These are phyloP conservation scores for Pharus latifolius DNA, from an alignment of 176 grass and related monocot genomes.

Conservation along the genomic window DNA sequence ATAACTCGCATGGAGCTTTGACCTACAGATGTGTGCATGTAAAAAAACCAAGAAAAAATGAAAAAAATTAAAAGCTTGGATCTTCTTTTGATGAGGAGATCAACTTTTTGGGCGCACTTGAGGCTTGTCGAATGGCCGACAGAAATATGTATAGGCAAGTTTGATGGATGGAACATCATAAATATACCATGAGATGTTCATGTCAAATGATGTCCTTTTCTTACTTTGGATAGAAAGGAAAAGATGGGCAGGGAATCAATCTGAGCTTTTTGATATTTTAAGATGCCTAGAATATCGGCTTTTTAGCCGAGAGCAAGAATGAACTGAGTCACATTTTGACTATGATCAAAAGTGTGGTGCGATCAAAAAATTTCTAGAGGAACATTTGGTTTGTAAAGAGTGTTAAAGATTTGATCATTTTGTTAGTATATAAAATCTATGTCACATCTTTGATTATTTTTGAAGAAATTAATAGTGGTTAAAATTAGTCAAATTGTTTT, in stretches of 20 bases:
- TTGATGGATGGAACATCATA: slow-evolving; percentile 14
- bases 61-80: not conserved
- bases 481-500: no score
- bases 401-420: no score
- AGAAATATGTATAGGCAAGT: slow-evolving; percentile 37
- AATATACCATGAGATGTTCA: slow-evolving; percentile 28
- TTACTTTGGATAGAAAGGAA: slow-evolving; percentile 6
- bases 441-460: no score
- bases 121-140: slow-evolving; percentile 27
- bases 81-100: slow-evolving; percentile 24
- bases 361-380: no score
- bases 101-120: slow-evolving; percentile 48
- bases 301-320: no score
- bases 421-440: no score
- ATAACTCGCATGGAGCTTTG: slow-evolving; percentile 1
- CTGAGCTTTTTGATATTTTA: no score
- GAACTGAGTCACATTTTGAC: no score
- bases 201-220: slow-evolving; percentile 33
- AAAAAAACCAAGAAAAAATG: not conserved
- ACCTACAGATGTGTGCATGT: not conserved
- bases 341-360: no score
- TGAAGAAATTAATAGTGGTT: no score
- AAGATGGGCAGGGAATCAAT: slow-evolving; percentile 13
- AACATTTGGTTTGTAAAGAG: no score
- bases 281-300: no score